Base-by-base conservation (phyloP, 2,329 filamentous ascomycete genomes). In the Ascochyta koolunga region DNA sequence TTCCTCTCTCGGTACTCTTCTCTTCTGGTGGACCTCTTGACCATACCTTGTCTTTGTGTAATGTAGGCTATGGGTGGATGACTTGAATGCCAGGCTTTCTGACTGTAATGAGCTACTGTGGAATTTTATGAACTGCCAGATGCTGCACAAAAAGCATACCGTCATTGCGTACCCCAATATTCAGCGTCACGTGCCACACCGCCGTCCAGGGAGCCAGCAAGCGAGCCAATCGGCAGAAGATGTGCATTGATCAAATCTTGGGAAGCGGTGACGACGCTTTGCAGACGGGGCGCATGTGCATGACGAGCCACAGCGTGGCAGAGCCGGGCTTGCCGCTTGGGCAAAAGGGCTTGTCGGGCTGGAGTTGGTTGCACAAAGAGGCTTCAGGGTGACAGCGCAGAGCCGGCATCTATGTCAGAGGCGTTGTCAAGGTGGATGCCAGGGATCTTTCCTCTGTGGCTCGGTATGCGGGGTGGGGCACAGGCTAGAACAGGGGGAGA, bases 241-340 rank as follows among this genome's bases (percentile, higher is more conserved):
- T 2, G 29, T 49, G 45, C 51, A 54, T 44, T 11, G 32, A 44
- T 48, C 27, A n/a, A 40, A 37, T 19, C 22, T 22, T 31, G 36
- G 27, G 22, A 36, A 21, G 35, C 33, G 39, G 44, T 54, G 51
- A 54, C 41, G 51, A 54, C 45, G 51, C 45, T 54, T 32, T 46
- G 51, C 45, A 46, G 36, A 21, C 38, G 25, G 51, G 45, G 31
- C 42, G 51, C 40, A 27, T 33, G 51, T 45, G 44, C 45, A 41
- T 46, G 45, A 44, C 45, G 50, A 53, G 51, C 51, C 51, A 45
- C 51, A 50, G 46, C 31, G 45, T 54, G 51, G 41, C 41, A 49
- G 31, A 32, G 39, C 51, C 45, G 51, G 16, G 2, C 29, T 50
- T 54, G 40, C 45, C 51, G 51, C n/a, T 13, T 41, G 31, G 31